These are phyloP conservation scores for Boletus eberwhitei DNA, from an alignment of 768 basidiomycete genomes.

Conservation along the genomic window DNA sequence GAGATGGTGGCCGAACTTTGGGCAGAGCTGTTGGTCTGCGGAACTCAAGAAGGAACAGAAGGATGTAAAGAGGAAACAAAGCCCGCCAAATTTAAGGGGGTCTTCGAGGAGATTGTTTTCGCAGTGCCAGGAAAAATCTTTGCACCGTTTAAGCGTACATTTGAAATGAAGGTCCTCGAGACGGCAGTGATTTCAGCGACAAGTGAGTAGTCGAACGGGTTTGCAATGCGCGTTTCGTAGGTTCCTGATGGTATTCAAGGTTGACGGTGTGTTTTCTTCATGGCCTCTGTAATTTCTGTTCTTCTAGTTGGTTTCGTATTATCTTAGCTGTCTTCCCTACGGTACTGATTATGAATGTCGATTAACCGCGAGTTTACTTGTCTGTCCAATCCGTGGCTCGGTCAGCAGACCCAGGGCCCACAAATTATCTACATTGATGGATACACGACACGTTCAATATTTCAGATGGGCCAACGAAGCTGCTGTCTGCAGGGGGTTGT, in stretches of 20 bases:
- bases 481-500: no score
- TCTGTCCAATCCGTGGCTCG: neutral
- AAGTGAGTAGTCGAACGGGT: conserved; percentile 20
- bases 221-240: neutral
- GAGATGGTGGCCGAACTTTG: conserved; percentile 42
- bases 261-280: neutral
- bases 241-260: neutral
- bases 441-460: no score
- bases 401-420: neutral
- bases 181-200: conserved; percentile 30
- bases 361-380: neutral
- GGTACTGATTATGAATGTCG: neutral
- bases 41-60: conserved; percentile 23
- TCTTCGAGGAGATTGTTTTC: conserved; percentile 42
- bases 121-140: conserved; percentile 39
- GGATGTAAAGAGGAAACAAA: conserved; percentile 14
- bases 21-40: conserved; percentile 44
- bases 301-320: neutral
- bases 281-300: neutral
- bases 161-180: conserved; percentile 39
- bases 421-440: neutral
- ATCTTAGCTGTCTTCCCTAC: neutral
- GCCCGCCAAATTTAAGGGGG: conserved; percentile 36
- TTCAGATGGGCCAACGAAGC: no score
- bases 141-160: conserved; percentile 38